phyloP scores from a whole-genome alignment of 257 asterid species.

The Phtheirospermum japonicum region DNA sequence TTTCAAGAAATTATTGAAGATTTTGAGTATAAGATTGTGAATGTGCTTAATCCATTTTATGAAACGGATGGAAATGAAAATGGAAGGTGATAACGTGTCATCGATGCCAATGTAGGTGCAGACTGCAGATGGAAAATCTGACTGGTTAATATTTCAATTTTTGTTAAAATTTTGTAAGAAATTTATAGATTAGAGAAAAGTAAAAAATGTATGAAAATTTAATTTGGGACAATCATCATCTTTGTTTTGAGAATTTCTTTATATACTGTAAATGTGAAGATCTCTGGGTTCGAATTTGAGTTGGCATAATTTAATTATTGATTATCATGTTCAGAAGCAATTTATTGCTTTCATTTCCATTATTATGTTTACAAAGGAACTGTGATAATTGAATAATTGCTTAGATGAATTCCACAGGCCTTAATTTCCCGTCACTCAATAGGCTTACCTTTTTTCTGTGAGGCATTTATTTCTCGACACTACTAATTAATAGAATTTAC shows the following conservation, averaged over 20 bases:
- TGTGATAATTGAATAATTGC: not conserved
- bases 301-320: not conserved
- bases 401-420: not conserved
- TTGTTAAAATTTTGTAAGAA: not conserved
- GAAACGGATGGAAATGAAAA: not conserved
- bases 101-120: constrained; percentile 6
- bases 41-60: not conserved
- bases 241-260: not conserved
- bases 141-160: not conserved
- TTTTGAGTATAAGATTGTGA: not conserved
- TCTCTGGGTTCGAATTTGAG: no score
- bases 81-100: not conserved
- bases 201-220: not conserved
- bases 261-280: not conserved
- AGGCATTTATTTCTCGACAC: not conserved
- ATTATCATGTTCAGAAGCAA: constrained; percentile 10
- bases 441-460: not conserved
- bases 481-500: not conserved
- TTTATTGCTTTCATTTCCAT: constrained; percentile 2
- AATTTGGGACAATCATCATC: not conserved
- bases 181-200: not conserved
- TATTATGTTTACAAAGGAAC: not conserved
- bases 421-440: not conserved
- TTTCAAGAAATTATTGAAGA: constrained; percentile 1
- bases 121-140: not conserved